Base-by-base conservation (phyloP, 2,329 filamentous ascomycete species). In the Alternaria metachromatica region DNA sequence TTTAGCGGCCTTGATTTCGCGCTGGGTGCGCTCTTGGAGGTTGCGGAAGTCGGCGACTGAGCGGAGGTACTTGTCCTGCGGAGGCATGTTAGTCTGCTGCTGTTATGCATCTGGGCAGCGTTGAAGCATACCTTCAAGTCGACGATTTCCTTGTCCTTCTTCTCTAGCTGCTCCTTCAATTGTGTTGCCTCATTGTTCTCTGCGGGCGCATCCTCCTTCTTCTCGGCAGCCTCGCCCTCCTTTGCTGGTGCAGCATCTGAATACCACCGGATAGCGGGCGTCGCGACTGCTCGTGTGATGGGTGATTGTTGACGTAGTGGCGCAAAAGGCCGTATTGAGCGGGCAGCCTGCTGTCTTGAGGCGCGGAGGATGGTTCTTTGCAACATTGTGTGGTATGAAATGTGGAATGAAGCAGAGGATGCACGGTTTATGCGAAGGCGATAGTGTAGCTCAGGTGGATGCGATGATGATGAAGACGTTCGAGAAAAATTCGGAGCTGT, bases 41-140 rank as follows among this genome's bases (percentile, higher is more conserved):
- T 98, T 99, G 80, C 93, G 93, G 88, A 96, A 98, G 76, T 99
- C 96, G 83, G 96, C 96, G 69, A 98, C 90, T 59, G 92, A 92
- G 80, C 96, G 95, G 68, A 97, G 88, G 82, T 94, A 96, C 85
- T 94, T 96, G 84, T 98, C 96, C 96, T 98, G 72, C 10, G 11
- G 23, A 9, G 6, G 9, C 28, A 20, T 44, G 45, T 63, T 13
- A 63, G 37, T 37, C 15, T 28, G 13, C 8, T 50, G 12, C 4
- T 18, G 15, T 20, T 18, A 8, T 25, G 11, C 18, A 49, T 18
- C 1, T n/a, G 3, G 15, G 15, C 13, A 26, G 48, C 49, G 26
- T 50, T 21, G 51, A 25, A 30, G 68, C 76, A 60, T 84, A 97
- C 95, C 90, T 97, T 98, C 82, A 96, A 87, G 53, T 97, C 94